Evolutionary conservation across 106 monocot genomes (phyloP).

Genomic region (Allium sativum): DNA sequence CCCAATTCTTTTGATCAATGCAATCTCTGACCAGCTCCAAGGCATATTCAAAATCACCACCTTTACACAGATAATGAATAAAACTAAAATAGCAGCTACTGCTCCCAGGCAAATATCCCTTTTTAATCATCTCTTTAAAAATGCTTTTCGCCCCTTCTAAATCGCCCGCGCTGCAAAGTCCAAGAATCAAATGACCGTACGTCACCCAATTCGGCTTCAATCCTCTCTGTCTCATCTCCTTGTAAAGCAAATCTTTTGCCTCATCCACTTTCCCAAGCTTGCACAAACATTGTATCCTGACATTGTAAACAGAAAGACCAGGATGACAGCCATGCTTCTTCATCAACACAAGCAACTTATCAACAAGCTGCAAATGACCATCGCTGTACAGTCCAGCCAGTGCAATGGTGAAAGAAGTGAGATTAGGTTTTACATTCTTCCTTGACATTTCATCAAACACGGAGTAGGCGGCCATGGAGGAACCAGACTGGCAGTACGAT

Average conservation of each 20-base stretch:
- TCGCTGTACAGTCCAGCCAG: constrained; percentile 62
- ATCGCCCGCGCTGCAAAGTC: constrained; percentile 65
- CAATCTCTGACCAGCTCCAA: constrained; percentile 40
- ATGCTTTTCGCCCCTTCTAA: constrained; percentile 58
- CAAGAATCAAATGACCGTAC: constrained; percentile 56
- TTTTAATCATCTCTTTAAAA: constrained; percentile 44
- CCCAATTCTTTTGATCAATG: constrained; percentile 45
- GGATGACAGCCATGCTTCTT: constrained; percentile 33
- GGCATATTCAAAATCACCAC: constrained; percentile 63
- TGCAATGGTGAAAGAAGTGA: constrained; percentile 43
- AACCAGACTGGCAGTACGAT: constrained; percentile 54
- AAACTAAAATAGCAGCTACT: constrained; percentile 56
- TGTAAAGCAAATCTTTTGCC: constrained; percentile 39
- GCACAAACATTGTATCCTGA: constrained; percentile 55
- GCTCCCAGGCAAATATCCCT: constrained; percentile 38
- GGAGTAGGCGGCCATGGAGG: constrained; percentile 50
- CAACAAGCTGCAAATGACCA: constrained; percentile 46
- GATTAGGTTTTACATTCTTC: constrained; percentile 47
- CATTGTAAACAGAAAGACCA: constrained; percentile 31
- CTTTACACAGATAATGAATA: constrained; percentile 55
- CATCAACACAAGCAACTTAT: constrained; percentile 62
- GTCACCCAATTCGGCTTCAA: constrained; percentile 63
- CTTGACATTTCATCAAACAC: constrained; percentile 70
- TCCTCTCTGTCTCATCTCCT: constrained; percentile 37
- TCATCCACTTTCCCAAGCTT: constrained; percentile 39